Base-by-base conservation (phyloP, 352 stramenopile species). In the Globisporangium mamillatum region DNA sequence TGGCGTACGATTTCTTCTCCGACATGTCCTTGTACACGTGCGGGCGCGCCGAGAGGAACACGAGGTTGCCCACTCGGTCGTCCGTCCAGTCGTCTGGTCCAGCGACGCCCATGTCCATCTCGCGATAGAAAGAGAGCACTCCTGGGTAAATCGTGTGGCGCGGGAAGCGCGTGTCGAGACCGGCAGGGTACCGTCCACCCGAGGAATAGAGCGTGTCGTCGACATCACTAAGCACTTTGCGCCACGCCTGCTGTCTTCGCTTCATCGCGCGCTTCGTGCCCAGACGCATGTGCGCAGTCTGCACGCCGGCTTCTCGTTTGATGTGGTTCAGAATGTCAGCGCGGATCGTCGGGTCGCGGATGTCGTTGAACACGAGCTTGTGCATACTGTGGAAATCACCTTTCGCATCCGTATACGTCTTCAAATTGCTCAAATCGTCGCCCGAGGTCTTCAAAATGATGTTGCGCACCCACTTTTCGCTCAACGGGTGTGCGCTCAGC, bases 1-100 rank as follows among this genome's bases (percentile, higher is more conserved):
- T 99, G 25, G 86, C 86, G 78, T 98, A 99, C 63, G 97, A 98
- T 36, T 97, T 95, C 69, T 98, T 98, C 74, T 99, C 97, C 34
- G 94, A 98, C 60, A 99, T 81, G 75, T 99, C 97, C 77, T 99
- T 99, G 84, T 99, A 99, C 58, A 99, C 90, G 75, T 99, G 97
- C 6, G 98, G 98, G 41, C 98, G 81, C n/a, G 98, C 98, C 1
- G 93, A 99, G 6, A 99, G 78, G 74, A 99, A 99, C 5, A 98
- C 97, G 20, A 99, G 81, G 74, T 99, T 99, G 32, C 98, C 98
- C 0, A 98, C 80, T 34, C 87, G 91, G 73, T 83, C 89, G 64
- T 89, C 79, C 16, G 84, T 93, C 82, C 92, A 98, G 62, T 97
- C 85, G 38, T 98, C 93, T 3, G 90, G 84, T 1, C 93, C 93